Base-by-base conservation (phyloP, 1,284 basidiomycete species). In the Garcileccinum viscosum region DNA sequence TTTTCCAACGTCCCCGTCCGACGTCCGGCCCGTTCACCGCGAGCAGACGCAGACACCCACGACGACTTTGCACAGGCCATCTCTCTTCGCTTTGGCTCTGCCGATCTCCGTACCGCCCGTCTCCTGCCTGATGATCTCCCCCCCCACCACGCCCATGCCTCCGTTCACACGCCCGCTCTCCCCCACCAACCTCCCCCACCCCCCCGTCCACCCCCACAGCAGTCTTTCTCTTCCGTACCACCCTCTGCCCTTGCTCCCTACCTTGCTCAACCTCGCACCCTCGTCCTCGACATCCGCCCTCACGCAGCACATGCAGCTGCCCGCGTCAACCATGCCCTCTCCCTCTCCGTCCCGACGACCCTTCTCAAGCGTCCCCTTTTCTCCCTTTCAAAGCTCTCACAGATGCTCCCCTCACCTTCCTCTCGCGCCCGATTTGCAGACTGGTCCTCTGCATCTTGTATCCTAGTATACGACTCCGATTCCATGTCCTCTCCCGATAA, bases 271-370 rank as follows among this genome's bases (percentile, higher is more conserved):
- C 71, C 68, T 62, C 37, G 53, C 61, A 69, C 80, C 14, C 86
- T 94, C 71, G 77, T 98, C 70, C 86, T 99, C 81, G 97, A 99
- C 82, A 93, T 98, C 67, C 90, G 97, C 0, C 91, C 96, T 1
- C 93, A 95, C 78, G 91, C 91, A 15, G 88, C 92, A 8, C 93
- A 89, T 77, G 81, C 87, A 2, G 78, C 85, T 19, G 90, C 90
- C 15, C 91, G 95, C 64, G 74, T 97, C 37, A 86, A 87, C 37
- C 76, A 83, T 56, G 92, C 96, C n/a, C 85, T 98, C 71, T 95
- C 95, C 56, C 88, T 99, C 68, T 95, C 95, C 61, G 94, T 98
- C 6, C 97, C 97, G 0, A 96, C 96, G 5, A 99, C 97, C 0
- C 89, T 99, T 33, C 91, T 99, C 76, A 95, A 95, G 71, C 90